phyloP scores from a whole-genome alignment of 2,329 filamentous ascomycete species.

The Diplodia scrobiculata region DNA sequence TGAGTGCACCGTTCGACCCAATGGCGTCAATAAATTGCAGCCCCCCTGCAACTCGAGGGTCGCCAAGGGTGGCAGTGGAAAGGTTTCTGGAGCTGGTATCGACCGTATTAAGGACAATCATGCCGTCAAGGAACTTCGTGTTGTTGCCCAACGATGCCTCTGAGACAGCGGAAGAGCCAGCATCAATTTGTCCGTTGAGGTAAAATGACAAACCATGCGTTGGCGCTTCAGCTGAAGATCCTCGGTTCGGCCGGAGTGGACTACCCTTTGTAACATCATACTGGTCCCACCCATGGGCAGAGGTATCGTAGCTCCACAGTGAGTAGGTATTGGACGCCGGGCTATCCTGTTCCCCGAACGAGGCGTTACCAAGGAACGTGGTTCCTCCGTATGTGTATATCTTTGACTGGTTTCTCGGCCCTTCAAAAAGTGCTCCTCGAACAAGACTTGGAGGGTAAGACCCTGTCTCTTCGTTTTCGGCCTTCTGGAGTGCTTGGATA shows the following conservation, averaged over 20 bases:
- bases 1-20: conserved; percentile 45
- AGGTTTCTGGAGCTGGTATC: conserved; percentile 44
- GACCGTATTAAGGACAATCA: conserved; percentile 47
- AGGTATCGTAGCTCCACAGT: conserved; percentile 26
- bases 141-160: conserved; percentile 32
- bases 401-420: neutral
- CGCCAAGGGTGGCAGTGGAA: conserved; percentile 38
- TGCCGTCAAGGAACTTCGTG: conserved; percentile 41
- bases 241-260: conserved; percentile 39
- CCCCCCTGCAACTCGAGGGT: conserved; percentile 43
- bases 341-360: conserved; percentile 1
- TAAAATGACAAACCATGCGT: conserved; percentile 46
- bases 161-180: conserved; percentile 37
- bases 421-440: conserved; percentile 29
- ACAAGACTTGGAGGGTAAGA: conserved; percentile 34
- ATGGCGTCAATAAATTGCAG: conserved; percentile 45
- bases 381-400: conserved; percentile 29
- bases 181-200: conserved; percentile 46
- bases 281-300: conserved; percentile 26
- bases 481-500: neutral
- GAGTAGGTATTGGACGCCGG: neutral
- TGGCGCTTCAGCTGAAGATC: conserved; percentile 44
- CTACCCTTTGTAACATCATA: conserved; percentile 35
- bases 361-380: conserved; percentile 14
- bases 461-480: neutral